Evolutionary conservation across 306 rosid genomes (phyloP).

Genomic region (Casuarina glauca): DNA sequence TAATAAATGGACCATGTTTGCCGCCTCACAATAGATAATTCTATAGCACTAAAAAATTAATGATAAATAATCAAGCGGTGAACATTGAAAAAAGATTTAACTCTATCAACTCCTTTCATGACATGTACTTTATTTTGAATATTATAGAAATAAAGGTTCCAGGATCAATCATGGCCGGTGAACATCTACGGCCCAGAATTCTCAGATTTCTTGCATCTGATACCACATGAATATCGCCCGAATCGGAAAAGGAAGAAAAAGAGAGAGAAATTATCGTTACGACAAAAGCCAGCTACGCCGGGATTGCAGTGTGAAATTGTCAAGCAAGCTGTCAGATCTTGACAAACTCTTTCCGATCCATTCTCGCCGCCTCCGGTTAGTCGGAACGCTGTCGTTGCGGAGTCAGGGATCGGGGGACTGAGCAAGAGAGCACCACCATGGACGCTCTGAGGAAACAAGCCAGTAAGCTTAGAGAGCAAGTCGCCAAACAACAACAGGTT

Average conservation of each 20-base stretch:
- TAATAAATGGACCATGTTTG: too few relatives aligned
- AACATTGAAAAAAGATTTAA: too few relatives aligned
- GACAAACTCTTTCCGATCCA: not conserved
- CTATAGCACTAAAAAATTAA: too few relatives aligned
- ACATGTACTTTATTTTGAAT: too few relatives aligned
- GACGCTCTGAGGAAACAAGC: constrained; percentile 92
- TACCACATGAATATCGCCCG: not conserved
- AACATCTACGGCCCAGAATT: not conserved
- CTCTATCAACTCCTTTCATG: too few relatives aligned
- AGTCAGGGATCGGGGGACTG: too few relatives aligned
- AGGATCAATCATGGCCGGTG: not conserved
- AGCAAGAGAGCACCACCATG: constrained; percentile 40
- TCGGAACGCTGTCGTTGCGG: too few relatives aligned
- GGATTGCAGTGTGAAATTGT: not conserved
- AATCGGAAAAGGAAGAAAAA: not conserved
- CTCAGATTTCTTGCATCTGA: not conserved
- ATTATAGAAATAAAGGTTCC: too few relatives aligned
- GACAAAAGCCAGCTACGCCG: not conserved
- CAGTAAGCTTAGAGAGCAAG: constrained; percentile 83
- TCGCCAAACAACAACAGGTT: constrained; percentile 89
- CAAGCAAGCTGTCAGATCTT: not conserved
- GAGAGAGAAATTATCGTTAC: not conserved
- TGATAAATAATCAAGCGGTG: too few relatives aligned
- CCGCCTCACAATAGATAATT: too few relatives aligned
- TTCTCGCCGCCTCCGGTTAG: not conserved